Conservation (phyloP, 345 rosid species). For the Gossypium mustelinum region DNA sequence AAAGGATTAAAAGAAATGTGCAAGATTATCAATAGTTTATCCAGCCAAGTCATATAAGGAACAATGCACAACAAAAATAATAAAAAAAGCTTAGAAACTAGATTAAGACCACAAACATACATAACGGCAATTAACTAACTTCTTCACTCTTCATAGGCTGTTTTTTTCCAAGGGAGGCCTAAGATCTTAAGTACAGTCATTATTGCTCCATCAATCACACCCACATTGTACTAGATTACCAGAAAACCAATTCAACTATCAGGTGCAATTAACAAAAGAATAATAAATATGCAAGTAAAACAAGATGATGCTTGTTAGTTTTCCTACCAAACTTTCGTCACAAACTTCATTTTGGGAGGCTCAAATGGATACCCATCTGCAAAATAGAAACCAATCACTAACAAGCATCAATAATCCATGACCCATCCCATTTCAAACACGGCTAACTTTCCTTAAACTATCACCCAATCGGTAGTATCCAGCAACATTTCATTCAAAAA, state of each 20-base stretch:
- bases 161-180: not conserved
- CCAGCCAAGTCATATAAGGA: not conserved
- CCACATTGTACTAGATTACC: not conserved
- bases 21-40: not conserved
- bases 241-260: not conserved
- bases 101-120: not conserved
- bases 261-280: not conserved
- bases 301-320: conserved; percentile 6
- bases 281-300: not conserved
- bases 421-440: not conserved
- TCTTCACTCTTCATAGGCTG: not conserved
- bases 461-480: not conserved
- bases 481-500: not conserved
- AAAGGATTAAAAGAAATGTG: not conserved
- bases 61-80: not conserved
- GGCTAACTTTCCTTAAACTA: not conserved
- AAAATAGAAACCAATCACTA: conserved; percentile 26
- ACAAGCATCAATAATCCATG: not conserved
- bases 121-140: not conserved
- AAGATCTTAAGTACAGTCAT: not conserved
- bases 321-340: conserved; percentile 95
- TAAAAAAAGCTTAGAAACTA: not conserved
- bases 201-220: not conserved
- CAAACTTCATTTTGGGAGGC: conserved; percentile 99
- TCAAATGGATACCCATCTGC: conserved; percentile 99